A percentile compares a stretch with the other conserved stretches of the same genome.
Conservation (phyloP, 805 yeast genomes). For the Tetrapisispora arboricola region DNA sequence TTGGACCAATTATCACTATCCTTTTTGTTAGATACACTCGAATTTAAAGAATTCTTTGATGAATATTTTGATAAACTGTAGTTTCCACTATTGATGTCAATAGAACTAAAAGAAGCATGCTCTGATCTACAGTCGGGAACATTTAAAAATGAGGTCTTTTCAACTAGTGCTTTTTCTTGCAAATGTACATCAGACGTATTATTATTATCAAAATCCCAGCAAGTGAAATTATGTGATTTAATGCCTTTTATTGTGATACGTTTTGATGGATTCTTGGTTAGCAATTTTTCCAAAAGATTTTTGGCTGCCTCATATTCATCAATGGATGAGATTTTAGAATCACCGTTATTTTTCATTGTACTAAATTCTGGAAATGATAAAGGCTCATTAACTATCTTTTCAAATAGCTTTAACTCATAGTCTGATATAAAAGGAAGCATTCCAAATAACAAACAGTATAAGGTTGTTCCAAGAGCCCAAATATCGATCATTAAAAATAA, state of each 20-base stretch:
- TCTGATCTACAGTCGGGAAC: slow-evolving; percentile 17
- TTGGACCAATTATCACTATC: background rate
- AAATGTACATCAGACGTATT: slow-evolving; percentile 9
- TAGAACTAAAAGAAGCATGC: slow-evolving; percentile 50
- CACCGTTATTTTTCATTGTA: slow-evolving; percentile 17
- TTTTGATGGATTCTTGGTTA: slow-evolving; percentile 57
- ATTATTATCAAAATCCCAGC: slow-evolving; percentile 31
- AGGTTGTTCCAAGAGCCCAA: slow-evolving; percentile 95
- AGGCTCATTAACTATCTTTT: slow-evolving; percentile 58
- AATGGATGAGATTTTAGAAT: slow-evolving; percentile 27
- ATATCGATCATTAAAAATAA: slow-evolving; percentile 82
- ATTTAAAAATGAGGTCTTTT: slow-evolving; percentile 17
- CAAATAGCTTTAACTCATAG: slow-evolving; percentile 58
- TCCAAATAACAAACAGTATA: slow-evolving; percentile 83
- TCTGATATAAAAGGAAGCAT: slow-evolving; percentile 80
- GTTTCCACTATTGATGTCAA: slow-evolving; percentile 69
- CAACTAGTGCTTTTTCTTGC: slow-evolving; percentile 13
- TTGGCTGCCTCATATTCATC: slow-evolving; percentile 39
- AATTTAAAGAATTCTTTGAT: background rate
- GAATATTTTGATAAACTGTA: slow-evolving; percentile 8
- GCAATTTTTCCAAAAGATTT: slow-evolving; percentile 50
- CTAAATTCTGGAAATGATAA: slow-evolving; percentile 45
- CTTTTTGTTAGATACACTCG: background rate
- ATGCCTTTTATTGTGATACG: slow-evolving; percentile 65
- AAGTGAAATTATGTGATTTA: slow-evolving; percentile 64